Base-by-base conservation (phyloP, 805 yeast species). In the Wickerhamomyces bisporus region DNA sequence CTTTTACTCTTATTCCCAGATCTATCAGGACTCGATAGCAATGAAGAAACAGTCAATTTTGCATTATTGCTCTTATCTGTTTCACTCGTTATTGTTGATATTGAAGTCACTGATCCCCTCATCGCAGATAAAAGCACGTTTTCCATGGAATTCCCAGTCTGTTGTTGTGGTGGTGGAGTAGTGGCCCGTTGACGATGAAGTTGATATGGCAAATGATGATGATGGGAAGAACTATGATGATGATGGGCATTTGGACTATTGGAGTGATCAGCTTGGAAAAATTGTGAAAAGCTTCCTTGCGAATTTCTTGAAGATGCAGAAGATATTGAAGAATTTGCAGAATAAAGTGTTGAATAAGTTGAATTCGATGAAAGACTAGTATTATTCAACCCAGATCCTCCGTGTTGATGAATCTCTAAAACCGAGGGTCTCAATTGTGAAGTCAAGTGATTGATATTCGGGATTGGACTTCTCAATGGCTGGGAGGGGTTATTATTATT, bases 341-440 rank as follows among this genome's bases (percentile, higher is more conserved):
- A 55, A 35, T 52, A 50, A 8, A 48, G 16, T 2, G 55, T 43
- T 15, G 40, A 41, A 20, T 43, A 38, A 1, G 56, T 48, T 13
- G 57, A 54, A n/a, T 42, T 42, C 6, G 54, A 33, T 6, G 54
- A 49, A 7, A 45, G 36, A 5, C 38, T 27, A 25, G 32, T 38
- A 20, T 37, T 38, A n/a, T 15, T 21, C 18, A 26, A 16, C 7
- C 36, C 32, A 14, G 21, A 13, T 2, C 28, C 26, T 12, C 25
- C 9, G 14, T 17, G 18, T 24, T 31, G 27, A 27, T 39, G 39
- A 9, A 45, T 35, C 35, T 55, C 58, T 19, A 47, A 16, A 14
- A 53, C 40, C 1, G 56, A 50, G 2, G 57, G 58, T 30, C 59
- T 42, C 8, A 55, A 30, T 19, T 55, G 53, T 6, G 47, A 34